Percentiles rank a stretch among this genome's conserved stretches.
Evolutionary conservation across 805 yeast genomes (phyloP).

Genomic region (Torulaspora franciscae): DNA sequence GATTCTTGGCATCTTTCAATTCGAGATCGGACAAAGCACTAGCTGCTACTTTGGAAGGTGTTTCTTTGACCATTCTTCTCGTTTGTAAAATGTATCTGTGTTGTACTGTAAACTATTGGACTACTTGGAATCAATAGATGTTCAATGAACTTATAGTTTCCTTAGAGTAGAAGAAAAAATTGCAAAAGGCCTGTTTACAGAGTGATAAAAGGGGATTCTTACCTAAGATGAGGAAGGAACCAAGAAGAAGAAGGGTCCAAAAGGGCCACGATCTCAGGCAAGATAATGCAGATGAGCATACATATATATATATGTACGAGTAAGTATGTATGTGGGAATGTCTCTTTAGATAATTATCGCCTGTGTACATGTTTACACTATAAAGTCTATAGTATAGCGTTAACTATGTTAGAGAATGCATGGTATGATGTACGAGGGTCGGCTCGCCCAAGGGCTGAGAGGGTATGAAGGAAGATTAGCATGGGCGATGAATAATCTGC

Average conservation of each 20-base stretch:
- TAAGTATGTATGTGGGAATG: too few species aligned
- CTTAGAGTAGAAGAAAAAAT: background rate
- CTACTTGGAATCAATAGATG: background rate
- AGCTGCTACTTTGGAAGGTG: slow-evolving; percentile 67
- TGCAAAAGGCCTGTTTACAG: background rate
- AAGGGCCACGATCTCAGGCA: background rate
- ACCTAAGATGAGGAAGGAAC: background rate
- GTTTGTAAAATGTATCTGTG: background rate
- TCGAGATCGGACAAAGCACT: slow-evolving; percentile 50
- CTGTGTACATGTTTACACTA: background rate
- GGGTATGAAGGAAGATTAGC: too few species aligned
- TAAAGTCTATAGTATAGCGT: too few species aligned
- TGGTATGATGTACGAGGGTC: too few species aligned
- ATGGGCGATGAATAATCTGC: too few species aligned
- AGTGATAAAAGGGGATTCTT: background rate
- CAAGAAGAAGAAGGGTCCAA: background rate
- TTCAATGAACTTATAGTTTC: too few species aligned
- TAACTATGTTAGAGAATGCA: too few species aligned
- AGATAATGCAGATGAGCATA: background rate
- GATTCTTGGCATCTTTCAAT: slow-evolving; percentile 41
- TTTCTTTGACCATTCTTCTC: slow-evolving; percentile 43
- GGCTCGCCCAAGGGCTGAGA: background rate
- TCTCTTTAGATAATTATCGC: background rate
- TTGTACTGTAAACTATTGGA: background rate
- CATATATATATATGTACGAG: background rate